Evolutionary conservation across 192 early-diverging fungal genomes (phyloP), one percentile per base, ranked within the genome.

Genomic region (Phycomyces nitens): DNA sequence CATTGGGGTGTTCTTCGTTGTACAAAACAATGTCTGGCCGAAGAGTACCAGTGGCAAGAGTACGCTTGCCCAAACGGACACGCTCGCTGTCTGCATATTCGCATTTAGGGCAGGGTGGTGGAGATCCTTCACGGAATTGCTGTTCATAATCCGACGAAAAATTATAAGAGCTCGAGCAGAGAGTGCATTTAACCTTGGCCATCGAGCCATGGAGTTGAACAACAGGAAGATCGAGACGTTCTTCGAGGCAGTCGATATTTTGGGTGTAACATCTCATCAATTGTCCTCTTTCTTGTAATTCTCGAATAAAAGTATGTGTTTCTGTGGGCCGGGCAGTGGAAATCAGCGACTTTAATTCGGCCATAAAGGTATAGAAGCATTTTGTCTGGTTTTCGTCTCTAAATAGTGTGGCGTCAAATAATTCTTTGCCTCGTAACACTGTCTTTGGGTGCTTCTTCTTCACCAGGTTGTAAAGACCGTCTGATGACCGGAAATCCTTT

Each of bases 201-300:
- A 99, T 77, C 54, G 89, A 86, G 5, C 97, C 97, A 71, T 99
- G 97, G 16, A 99, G 83, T 77, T 94, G 94, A 12, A 99, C 91
- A 0, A 96, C 90, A 38, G 84, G 79, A 62, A 93, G 60, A 15
- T 88, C 86, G 3, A 91, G 77, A 15, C 84, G 80, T 52, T 84
- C 82, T 69, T 99, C 95, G 12, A 99, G 77, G 65, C 90, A 88
- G 65, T 99, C 97, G 62, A 97, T 97, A 74, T 99, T 99, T 77
- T 96, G 96, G 14, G 97, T 97, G 58, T 99, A 99, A 72, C 92
- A 94, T 6, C 97, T 77, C 22, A 94, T 62, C 9, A 99, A 82
- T 73, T 92, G 89, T 16, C 89, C 87, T 8, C 74, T 70, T 21
- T 90, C 84, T 20, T 89, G 81, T 2, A 99, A 71, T 49, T 79